phyloP scores from a whole-genome alignment of 1,284 basidiomycete species.

The Cystobasidiaceae sp. region DNA sequence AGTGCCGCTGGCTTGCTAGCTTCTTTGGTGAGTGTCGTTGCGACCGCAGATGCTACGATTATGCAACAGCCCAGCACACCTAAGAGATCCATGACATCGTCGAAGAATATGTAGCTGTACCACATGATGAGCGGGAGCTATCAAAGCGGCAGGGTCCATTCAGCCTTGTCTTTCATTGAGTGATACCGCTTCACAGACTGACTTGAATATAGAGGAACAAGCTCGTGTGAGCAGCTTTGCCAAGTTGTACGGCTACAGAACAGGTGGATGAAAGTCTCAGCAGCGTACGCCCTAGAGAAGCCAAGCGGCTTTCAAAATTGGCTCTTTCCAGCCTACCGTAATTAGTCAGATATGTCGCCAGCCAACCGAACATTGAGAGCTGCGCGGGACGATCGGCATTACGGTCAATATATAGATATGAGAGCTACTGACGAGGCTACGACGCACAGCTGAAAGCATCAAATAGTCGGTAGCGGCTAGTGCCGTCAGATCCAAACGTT shows the following conservation, averaged over 20 bases:
- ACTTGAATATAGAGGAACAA: background rate
- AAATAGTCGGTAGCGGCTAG: background rate
- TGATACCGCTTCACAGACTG: background rate
- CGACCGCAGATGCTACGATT: background rate
- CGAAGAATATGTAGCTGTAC: slow-evolving; percentile 2
- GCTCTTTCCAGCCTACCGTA: background rate
- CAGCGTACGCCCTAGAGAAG: background rate
- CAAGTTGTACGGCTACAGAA: background rate
- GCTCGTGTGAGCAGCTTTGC: background rate
- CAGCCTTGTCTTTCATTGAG: background rate
- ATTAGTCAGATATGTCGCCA: slow-evolving; percentile 2
- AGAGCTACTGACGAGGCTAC: background rate
- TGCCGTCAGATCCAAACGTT: background rate
- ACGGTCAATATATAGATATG: background rate
- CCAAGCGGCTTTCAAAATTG: background rate
- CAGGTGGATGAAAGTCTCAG: background rate
- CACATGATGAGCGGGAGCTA: background rate
- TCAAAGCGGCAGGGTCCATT: background rate
- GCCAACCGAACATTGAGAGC: background rate
- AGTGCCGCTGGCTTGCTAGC: background rate
- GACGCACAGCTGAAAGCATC: background rate
- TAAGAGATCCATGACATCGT: background rate
- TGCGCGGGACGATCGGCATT: background rate
- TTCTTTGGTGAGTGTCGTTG: background rate
- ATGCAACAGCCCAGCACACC: background rate